Conservation (phyloP, 2,329 filamentous ascomycete species). For the Orbilia oligospora region DNA sequence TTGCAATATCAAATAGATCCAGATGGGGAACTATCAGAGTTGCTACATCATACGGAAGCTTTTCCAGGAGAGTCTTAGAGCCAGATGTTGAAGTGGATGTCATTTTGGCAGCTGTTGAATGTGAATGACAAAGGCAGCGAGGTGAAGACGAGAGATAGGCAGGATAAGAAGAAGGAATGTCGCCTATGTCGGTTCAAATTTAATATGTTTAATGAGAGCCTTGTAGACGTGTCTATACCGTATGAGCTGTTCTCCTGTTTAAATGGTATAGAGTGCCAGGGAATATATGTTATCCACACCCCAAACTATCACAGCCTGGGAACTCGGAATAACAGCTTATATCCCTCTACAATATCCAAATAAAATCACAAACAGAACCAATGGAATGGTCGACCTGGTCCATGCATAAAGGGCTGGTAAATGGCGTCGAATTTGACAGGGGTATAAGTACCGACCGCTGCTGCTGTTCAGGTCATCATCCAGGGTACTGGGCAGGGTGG, state of each 20-base stretch:
- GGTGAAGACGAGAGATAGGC: slow-evolving; percentile 8
- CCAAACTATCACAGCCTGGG: background rate
- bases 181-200: background rate
- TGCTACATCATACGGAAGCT: slow-evolving; percentile 46
- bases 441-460: slow-evolving; percentile 32
- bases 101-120: background rate
- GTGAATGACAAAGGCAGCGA: background rate
- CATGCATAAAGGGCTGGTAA: slow-evolving; percentile 28
- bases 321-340: slow-evolving; percentile 6
- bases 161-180: slow-evolving; percentile 6
- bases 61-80: slow-evolving; percentile 34
- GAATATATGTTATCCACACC: background rate
- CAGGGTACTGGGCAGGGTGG: slow-evolving; percentile 28
- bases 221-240: background rate
- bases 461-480: slow-evolving; percentile 42
- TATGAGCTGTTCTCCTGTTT: background rate
- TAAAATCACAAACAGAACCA: slow-evolving; percentile 27
- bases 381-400: slow-evolving; percentile 26
- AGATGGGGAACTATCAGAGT: slow-evolving; percentile 39
- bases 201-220: background rate
- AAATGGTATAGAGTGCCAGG: background rate
- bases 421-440: slow-evolving; percentile 26
- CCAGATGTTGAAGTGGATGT: background rate
- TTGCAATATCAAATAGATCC: slow-evolving; percentile 58
- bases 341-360: slow-evolving; percentile 11